Percentiles rank a stretch among this genome's conserved stretches.
phyloP scores from a whole-genome alignment of 73 alveolate genomes.

The Paramecium sonneborni region DNA sequence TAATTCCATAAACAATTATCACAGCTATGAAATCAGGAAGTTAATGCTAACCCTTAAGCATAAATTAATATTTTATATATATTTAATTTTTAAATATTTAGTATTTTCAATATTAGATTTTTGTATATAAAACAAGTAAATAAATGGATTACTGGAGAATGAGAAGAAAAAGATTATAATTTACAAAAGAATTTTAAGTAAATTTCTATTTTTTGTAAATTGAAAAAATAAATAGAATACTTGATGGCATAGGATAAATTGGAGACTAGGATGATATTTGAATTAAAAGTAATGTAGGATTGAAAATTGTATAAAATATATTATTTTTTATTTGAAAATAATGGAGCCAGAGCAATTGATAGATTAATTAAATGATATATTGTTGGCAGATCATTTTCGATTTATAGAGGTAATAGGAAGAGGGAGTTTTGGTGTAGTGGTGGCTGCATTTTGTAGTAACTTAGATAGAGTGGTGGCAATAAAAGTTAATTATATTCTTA shows the following conservation, averaged over 20 bases:
- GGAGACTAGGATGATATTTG: background rate
- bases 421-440: constrained; percentile 48
- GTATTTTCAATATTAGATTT: background rate
- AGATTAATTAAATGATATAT: constrained; percentile 31
- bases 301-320: background rate
- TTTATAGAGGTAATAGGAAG: background rate
- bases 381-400: constrained; percentile 27
- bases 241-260: background rate
- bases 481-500: background rate
- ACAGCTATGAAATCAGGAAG: background rate
- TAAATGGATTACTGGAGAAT: background rate
- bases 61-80: background rate
- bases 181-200: background rate
- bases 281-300: background rate
- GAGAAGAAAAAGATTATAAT: background rate
- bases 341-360: constrained; percentile 28
- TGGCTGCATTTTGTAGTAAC: constrained; percentile 27
- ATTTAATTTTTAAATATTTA: background rate
- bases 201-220: background rate
- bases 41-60: background rate
- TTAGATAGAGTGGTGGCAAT: constrained; percentile 10
- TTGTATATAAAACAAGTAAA: background rate
- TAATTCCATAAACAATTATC: constrained; percentile 19
- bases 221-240: background rate
- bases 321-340: constrained; percentile 17